Conservation (phyloP, 768 basidiomycete genomes). For the Tubosaeta sp. region DNA sequence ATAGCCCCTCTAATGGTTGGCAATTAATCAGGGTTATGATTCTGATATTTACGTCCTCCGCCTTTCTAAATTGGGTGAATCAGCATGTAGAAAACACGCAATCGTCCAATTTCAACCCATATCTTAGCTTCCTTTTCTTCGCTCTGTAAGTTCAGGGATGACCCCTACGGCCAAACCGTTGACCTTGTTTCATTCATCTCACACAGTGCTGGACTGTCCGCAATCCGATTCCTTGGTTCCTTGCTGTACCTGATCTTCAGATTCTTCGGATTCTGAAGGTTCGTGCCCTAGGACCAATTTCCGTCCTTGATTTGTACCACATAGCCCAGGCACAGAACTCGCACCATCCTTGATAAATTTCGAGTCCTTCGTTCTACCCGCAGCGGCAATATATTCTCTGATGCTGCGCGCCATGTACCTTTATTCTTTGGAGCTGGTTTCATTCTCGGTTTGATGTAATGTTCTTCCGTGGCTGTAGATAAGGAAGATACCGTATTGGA, state of each 20-base stretch:
- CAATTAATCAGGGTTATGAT: slow-evolving; percentile 57
- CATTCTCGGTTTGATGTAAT: neutral
- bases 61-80: slow-evolving; percentile 71
- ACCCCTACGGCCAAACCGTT: neutral
- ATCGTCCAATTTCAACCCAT: slow-evolving; percentile 77
- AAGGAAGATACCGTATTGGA: neutral
- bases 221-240: slow-evolving; percentile 77
- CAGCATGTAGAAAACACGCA: slow-evolving; percentile 47
- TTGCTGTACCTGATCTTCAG: slow-evolving; percentile 74
- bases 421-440: neutral
- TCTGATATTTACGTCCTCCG: slow-evolving; percentile 68
- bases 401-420: slow-evolving; percentile 14
- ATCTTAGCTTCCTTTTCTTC: slow-evolving; percentile 78
- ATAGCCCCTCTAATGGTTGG: neutral
- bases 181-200: neutral
- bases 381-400: slow-evolving; percentile 1
- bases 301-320: slow-evolving; percentile 5
- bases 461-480: slow-evolving; percentile 1
- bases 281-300: neutral
- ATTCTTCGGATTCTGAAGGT: slow-evolving; percentile 54
- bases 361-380: slow-evolving; percentile 1
- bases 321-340: slow-evolving; percentile 1
- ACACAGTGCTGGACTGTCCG: slow-evolving; percentile 70
- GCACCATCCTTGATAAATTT: neutral
- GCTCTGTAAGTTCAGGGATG: slow-evolving; percentile 39